Evolutionary conservation across 371 early-diverging fungal species (phyloP).

Genomic region (Funneliformis caledonium): DNA sequence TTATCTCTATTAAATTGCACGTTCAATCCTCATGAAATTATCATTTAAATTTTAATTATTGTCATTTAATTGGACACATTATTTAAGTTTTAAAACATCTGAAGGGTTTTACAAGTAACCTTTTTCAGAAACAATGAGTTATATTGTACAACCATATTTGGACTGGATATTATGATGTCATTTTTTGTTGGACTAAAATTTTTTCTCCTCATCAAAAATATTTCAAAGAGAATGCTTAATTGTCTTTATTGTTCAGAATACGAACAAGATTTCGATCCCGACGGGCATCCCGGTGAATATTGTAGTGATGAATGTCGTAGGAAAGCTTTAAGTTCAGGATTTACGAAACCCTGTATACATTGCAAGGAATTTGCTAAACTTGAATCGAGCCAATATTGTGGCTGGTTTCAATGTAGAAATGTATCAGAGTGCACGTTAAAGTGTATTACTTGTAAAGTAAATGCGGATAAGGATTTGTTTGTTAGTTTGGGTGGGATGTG

Average conservation of each 20-base stretch:
- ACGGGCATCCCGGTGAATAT: slow-evolving; percentile 32
- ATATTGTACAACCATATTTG: neutral
- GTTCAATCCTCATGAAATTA: too few species aligned
- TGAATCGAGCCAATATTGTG: slow-evolving; percentile 12
- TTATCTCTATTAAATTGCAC: neutral
- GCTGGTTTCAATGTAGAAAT: slow-evolving; percentile 31
- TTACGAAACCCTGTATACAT: slow-evolving; percentile 4
- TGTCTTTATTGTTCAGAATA: slow-evolving; percentile 16
- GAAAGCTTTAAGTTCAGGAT: neutral
- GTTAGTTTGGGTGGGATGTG: neutral
- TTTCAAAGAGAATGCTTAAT: neutral
- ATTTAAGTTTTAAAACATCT: too few species aligned
- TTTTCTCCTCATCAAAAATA: neutral
- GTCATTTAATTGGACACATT: neutral
- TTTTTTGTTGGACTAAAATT: neutral
- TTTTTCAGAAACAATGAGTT: neutral
- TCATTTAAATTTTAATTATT: neutral
- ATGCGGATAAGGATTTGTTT: neutral
- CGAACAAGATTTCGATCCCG: slow-evolving; percentile 19
- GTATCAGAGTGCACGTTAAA: neutral
- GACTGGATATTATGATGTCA: neutral
- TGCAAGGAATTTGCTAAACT: slow-evolving; percentile 10
- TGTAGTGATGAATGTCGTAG: slow-evolving; percentile 31
- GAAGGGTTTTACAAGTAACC: neutral
- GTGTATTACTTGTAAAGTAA: slow-evolving; percentile 3